phyloP scores from a whole-genome alignment of 2,329 filamentous ascomycete species.

The Cercospora janseana region DNA sequence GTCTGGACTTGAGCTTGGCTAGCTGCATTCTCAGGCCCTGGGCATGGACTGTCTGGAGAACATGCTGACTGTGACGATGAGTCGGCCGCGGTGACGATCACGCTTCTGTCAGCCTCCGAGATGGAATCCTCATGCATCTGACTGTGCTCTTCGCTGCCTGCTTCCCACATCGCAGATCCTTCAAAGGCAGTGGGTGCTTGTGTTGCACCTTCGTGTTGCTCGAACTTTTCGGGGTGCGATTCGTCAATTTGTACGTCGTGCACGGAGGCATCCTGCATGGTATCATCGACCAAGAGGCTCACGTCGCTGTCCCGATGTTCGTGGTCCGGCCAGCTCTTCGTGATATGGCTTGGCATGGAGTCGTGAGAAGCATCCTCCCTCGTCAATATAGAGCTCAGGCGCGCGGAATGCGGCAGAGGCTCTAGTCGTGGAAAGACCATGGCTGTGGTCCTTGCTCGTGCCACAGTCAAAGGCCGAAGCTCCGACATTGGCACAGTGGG shows the following conservation, averaged over 20 bases:
- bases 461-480: constrained; percentile 29
- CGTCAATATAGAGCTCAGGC: neutral
- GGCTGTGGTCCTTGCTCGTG: constrained; percentile 24
- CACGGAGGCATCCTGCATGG: neutral
- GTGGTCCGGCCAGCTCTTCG: neutral
- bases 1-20: too few species aligned
- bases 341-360: too few species aligned
- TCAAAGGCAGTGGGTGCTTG: too few species aligned
- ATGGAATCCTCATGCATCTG: neutral
- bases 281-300: constrained; percentile 13
- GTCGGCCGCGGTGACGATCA: neutral
- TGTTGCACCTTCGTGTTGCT: neutral
- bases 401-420: constrained; percentile 10
- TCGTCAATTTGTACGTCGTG: neutral
- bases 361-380: too few species aligned
- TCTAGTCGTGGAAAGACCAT: constrained; percentile 31
- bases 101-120: neutral
- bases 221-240: neutral
- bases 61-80: neutral
- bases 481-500: constrained; percentile 23
- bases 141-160: neutral
- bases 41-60: too few species aligned
- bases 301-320: constrained; percentile 10
- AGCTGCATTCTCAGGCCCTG: too few species aligned
- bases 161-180: neutral